Base-by-base conservation (phyloP, 441 rosid species). In the Theobroma grandiflorum region DNA sequence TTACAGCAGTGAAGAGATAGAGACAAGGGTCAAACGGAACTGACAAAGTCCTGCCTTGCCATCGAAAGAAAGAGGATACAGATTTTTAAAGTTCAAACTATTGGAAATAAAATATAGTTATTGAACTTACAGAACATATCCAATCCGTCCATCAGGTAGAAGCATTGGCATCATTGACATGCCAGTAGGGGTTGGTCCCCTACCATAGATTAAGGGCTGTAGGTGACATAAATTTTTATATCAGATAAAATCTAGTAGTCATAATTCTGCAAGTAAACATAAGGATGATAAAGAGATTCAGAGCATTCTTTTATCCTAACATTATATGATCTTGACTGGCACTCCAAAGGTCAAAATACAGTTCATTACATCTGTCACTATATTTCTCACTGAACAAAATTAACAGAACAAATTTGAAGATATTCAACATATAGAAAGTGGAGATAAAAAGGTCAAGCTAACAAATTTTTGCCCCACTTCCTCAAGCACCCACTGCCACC, bases 131-230 rank as follows among this genome's bases (percentile, higher is more conserved):
- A 95, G 82, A 80, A 95, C 96, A 67, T 97, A 97, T 86, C 99
- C 99, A 20, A 95, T 87, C 80, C 98, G 88, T 82, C 99, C 99
- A 89, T 97, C 97, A 38, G 99, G 99, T 64, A 97, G 84, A 86
- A 95, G 90, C 93, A 97, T 97, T 37, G 99, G 99, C 97, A 91
- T 88, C 99, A 97, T 97, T 50, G 98, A 91, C 98, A 97, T 94
- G 75, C 97, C 94, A 80, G 93, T 87, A 47, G 92, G 91, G 68
- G 89, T 79, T 31, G 91, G 87, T 81, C 94, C 98, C 83, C 95
- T 90, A 53, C 97, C 98, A 79, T 95, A 93, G 82, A 94, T 86
- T 89, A 95, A 70, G n/a, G 97, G 97, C 98, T 97, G 91, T 88
- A 88, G 43, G 40, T 31, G 55, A 78, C n/a, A 33, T 8, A 33